These are phyloP conservation scores for Yarrowia yakushimensis DNA, from an alignment of 805 yeast genomes.

Conservation along the genomic window DNA sequence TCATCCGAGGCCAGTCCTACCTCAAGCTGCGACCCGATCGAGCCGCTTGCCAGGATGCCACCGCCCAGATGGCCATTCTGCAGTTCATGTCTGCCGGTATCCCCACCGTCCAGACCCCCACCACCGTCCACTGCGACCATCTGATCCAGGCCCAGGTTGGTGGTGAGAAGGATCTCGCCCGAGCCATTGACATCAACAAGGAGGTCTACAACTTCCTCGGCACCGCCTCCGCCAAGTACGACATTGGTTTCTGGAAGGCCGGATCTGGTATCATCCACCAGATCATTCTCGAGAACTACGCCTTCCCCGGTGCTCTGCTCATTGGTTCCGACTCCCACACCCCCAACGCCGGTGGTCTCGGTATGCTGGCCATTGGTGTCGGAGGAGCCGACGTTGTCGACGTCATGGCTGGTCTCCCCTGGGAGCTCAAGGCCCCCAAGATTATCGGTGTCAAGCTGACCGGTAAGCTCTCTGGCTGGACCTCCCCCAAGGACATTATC, in stretches of 20 bases:
- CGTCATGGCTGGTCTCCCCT: conserved; percentile 87
- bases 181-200: conserved; percentile 84
- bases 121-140: conserved; percentile 97
- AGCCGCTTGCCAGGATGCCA: conserved; percentile 98
- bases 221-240: conserved; percentile 88
- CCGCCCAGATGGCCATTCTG: conserved; percentile 96
- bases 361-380: conserved; percentile 97
- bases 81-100: conserved; percentile 96
- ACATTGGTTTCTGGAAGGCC: conserved; percentile 98
- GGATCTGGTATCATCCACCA: conserved; percentile 98
- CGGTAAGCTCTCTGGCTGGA: conserved; percentile 91
- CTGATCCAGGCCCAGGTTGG: conserved; percentile 95
- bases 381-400: conserved; percentile 99
- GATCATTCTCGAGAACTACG: conserved; percentile 92
- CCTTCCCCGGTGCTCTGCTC: conserved; percentile 95
- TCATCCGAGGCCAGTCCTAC: conserved; percentile 84
- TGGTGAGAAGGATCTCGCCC: conserved; percentile 76
- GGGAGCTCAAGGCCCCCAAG: conserved; percentile 98
- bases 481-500: conserved; percentile 95
- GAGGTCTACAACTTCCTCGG: conserved; percentile 92
- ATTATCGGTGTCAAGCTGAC: conserved; percentile 91
- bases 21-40: conserved; percentile 95
- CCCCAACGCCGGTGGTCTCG: conserved; percentile 98
- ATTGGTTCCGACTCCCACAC: conserved; percentile 98
- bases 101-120: conserved; percentile 88